Conservation (phyloP, 129 eudicot genomes). For the Cynara cardunculus region DNA sequence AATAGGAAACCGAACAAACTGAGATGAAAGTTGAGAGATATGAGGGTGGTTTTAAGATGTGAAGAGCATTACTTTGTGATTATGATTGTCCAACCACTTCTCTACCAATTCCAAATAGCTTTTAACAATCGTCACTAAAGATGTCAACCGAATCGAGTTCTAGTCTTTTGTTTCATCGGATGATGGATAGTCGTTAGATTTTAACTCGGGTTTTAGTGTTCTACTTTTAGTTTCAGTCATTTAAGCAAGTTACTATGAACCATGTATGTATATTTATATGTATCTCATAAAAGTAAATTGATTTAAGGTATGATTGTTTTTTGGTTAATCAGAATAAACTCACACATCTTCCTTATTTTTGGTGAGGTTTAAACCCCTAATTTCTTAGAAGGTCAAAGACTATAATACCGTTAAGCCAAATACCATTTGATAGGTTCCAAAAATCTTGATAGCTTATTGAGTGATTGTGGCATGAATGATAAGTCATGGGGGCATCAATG, state of each 20-base stretch:
- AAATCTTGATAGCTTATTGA: background rate
- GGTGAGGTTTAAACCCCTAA: too few relatives aligned
- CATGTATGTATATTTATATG: background rate
- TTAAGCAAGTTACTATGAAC: background rate
- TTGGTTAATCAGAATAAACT: background rate
- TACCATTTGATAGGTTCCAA: too few relatives aligned
- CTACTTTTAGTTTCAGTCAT: background rate
- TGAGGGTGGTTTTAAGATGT: background rate
- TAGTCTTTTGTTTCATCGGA: background rate
- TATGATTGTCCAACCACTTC: conserved; percentile 20
- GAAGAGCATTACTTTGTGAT: conserved; percentile 8
- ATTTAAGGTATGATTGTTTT: background rate
- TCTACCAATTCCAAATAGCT: background rate
- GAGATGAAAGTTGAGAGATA: too few relatives aligned
- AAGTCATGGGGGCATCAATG: background rate
- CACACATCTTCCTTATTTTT: too few relatives aligned
- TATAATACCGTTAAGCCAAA: too few relatives aligned
- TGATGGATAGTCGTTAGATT: background rate
- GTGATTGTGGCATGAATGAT: background rate
- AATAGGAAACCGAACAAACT: too few relatives aligned
- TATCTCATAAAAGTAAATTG: background rate
- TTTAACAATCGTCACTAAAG: background rate
- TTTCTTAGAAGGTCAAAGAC: too few relatives aligned
- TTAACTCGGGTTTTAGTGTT: background rate
- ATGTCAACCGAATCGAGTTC: background rate